Evolutionary conservation across 2,329 filamentous ascomycete species (phyloP).

Genomic region (Pyricularia grisea): DNA sequence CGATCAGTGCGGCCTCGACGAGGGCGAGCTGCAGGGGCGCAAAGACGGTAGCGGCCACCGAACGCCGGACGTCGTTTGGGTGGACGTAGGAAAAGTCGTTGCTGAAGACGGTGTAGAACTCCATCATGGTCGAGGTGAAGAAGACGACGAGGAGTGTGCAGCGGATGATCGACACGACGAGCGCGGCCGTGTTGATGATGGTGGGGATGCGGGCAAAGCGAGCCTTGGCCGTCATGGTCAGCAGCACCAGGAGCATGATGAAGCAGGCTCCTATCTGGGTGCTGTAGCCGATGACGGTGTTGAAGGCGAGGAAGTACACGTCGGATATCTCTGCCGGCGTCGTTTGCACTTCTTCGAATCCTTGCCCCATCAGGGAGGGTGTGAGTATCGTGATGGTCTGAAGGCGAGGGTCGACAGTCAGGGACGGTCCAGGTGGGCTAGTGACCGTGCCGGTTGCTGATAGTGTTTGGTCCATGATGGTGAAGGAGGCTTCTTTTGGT

Average conservation of each 20-base stretch:
- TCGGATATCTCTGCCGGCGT: conserved; percentile 8
- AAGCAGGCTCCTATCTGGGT: conserved; percentile 28
- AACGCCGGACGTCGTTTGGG: conserved; percentile 21
- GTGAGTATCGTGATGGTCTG: conserved; percentile 2
- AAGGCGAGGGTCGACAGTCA: neutral
- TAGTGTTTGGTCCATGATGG: neutral
- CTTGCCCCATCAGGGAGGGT: neutral
- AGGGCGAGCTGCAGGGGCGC: conserved; percentile 33
- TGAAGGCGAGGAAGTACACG: neutral
- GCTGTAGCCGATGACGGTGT: conserved; percentile 12
- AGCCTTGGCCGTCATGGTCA: conserved; percentile 55
- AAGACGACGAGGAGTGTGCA: conserved; percentile 46
- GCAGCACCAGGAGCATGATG: conserved; percentile 54
- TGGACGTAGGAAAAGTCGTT: conserved; percentile 43
- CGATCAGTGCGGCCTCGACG: conserved; percentile 35
- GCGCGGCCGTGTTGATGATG: conserved; percentile 51
- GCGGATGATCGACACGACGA: conserved; percentile 52
- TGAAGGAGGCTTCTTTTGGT: neutral
- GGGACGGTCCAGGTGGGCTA: neutral
- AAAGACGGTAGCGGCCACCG: conserved; percentile 29
- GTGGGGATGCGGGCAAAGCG: conserved; percentile 59
- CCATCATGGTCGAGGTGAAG: conserved; percentile 49
- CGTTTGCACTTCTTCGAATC: conserved; percentile 6
- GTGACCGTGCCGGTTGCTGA: neutral
- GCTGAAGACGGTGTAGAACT: conserved; percentile 51